phyloP scores from a whole-genome alignment of 75 land plant species.

The Cunninghamia lanceolata region DNA sequence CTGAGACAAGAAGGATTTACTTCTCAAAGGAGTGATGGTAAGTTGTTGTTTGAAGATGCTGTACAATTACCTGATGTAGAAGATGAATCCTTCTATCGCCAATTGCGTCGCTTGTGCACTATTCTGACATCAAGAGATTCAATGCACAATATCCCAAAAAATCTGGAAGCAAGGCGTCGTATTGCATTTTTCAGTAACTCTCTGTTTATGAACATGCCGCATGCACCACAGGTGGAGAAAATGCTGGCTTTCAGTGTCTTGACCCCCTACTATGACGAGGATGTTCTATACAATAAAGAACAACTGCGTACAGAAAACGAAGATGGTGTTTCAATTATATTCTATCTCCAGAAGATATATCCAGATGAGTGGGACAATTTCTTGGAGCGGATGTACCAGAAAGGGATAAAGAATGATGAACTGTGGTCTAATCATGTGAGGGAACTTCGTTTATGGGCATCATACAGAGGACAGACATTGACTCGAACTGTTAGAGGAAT shows the following conservation, averaged over 20 bases:
- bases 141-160: slow-evolving; percentile 65
- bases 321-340: slow-evolving; percentile 86
- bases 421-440: slow-evolving; percentile 54
- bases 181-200: slow-evolving; percentile 94
- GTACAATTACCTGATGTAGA: slow-evolving; percentile 60
- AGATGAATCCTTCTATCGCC: slow-evolving; percentile 53
- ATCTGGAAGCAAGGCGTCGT: slow-evolving; percentile 87
- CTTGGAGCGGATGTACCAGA: slow-evolving; percentile 66
- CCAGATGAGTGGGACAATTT: slow-evolving; percentile 86
- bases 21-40: slow-evolving; percentile 21
- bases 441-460: slow-evolving; percentile 92
- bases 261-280: slow-evolving; percentile 92
- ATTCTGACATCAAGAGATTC: slow-evolving; percentile 75
- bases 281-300: slow-evolving; percentile 71
- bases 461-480: slow-evolving; percentile 90
- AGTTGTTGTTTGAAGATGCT: slow-evolving; percentile 75
- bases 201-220: slow-evolving; percentile 95
- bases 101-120: slow-evolving; percentile 66
- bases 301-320: slow-evolving; percentile 75
- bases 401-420: slow-evolving; percentile 41
- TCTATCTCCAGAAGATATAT: slow-evolving; percentile 83
- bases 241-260: slow-evolving; percentile 88
- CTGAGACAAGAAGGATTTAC: slow-evolving; percentile 40
- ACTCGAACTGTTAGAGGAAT: slow-evolving; percentile 91
- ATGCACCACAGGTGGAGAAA: slow-evolving; percentile 79